These are phyloP conservation scores for Fusarium humuli DNA, from an alignment of 2,329 filamentous ascomycete genomes.

Conservation along the genomic window DNA sequence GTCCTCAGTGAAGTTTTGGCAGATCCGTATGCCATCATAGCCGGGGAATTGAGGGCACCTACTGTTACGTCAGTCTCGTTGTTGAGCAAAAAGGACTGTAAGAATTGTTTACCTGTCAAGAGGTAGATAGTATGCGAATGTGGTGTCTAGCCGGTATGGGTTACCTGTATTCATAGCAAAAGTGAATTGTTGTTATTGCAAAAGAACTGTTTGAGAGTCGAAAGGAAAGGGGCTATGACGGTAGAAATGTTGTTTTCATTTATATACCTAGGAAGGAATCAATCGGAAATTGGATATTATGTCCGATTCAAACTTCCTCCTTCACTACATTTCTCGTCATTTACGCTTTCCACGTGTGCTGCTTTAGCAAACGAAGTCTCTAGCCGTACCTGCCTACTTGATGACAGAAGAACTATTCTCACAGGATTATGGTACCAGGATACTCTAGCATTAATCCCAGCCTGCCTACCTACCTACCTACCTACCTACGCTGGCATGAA, in stretches of 20 bases:
- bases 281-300: neutral
- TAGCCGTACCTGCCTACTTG: neutral
- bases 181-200: neutral
- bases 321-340: neutral
- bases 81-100: accelerated
- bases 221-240: neutral
- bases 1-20: neutral
- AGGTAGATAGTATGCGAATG: neutral
- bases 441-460: neutral
- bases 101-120: neutral
- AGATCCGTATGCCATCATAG: neutral
- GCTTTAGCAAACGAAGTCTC: neutral
- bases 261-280: neutral
- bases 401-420: neutral
- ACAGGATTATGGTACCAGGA: neutral
- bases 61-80: neutral
- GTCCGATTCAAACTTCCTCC: neutral
- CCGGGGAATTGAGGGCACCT: neutral
- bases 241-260: neutral
- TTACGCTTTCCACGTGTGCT: neutral
- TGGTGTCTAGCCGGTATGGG: neutral
- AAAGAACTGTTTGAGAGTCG: neutral
- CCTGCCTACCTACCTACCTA: too few species aligned
- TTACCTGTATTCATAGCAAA: neutral
- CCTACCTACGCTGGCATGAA: neutral